Conservation (phyloP, 192 early-diverging fungal species). For the Backusella tarrabulga region DNA sequence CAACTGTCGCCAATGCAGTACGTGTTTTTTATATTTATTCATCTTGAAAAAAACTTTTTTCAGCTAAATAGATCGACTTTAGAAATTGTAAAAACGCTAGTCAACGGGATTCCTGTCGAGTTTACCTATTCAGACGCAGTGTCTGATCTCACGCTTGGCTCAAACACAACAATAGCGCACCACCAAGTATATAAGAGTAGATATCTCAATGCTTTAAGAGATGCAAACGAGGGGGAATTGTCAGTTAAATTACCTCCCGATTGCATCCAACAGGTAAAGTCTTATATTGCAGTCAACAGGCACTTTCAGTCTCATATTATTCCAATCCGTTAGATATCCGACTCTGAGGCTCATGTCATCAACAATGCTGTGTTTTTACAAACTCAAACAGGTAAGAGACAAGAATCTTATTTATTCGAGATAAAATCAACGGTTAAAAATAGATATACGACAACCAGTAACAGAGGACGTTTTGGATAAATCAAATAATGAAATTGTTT, state of each 20-base stretch:
- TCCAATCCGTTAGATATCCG: slow-evolving; percentile 8
- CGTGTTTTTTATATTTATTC: neutral
- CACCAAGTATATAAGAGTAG: slow-evolving; percentile 46
- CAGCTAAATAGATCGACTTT: neutral
- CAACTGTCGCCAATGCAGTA: slow-evolving; percentile 51
- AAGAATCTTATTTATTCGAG: slow-evolving; percentile 6
- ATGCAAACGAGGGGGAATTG: slow-evolving; percentile 52
- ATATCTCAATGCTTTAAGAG: slow-evolving; percentile 44
- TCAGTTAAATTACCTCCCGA: slow-evolving; percentile 35
- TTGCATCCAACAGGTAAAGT: slow-evolving; percentile 29
- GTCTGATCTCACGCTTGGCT: slow-evolving; percentile 33
- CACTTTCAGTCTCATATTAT: neutral
- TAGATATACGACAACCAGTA: neutral
- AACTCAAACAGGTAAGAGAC: slow-evolving; percentile 25
- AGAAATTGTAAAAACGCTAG: slow-evolving; percentile 38
- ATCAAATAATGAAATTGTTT: slow-evolving; percentile 33
- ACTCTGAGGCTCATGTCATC: slow-evolving; percentile 5
- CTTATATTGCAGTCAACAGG: neutral
- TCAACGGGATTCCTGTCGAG: slow-evolving; percentile 36
- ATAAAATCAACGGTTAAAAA: neutral
- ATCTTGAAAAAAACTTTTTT: neutral
- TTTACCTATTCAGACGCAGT: slow-evolving; percentile 45
- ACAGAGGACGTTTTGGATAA: neutral
- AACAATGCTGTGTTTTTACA: slow-evolving; percentile 1
- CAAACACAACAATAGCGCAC: slow-evolving; percentile 41